A percentile compares a stretch with the other conserved stretches of the same genome.
Conservation (phyloP, 2,329 filamentous ascomycete genomes). For the Penicillium verrucosum region DNA sequence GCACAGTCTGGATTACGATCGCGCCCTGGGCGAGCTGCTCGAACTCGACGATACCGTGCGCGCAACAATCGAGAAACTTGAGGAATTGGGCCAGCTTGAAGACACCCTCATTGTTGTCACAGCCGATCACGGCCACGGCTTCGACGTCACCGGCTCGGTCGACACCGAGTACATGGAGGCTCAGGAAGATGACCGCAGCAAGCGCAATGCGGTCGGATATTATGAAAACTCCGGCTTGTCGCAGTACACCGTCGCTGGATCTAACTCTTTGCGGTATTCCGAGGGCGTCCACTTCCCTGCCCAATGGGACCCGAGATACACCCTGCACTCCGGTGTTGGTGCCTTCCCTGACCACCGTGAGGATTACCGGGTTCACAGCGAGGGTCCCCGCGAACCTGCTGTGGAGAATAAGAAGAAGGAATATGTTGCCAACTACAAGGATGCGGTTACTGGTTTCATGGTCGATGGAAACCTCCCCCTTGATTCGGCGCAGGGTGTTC, state of each 20-base stretch:
- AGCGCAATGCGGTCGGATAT: conserved; percentile 70
- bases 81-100: conserved; percentile 63
- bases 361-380: conserved; percentile 68
- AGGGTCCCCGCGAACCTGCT: conserved; percentile 62
- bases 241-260: conserved; percentile 66
- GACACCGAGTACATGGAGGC: conserved; percentile 73
- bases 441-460: conserved; percentile 64
- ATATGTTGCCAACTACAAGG: conserved; percentile 66
- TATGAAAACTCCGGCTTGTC: conserved; percentile 72
- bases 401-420: conserved; percentile 54
- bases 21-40: conserved; percentile 77
- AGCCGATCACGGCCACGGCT: conserved; percentile 86
- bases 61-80: conserved; percentile 69
- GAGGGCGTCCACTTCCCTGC: conserved; percentile 73
- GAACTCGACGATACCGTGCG: conserved; percentile 81
- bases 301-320: conserved; percentile 83
- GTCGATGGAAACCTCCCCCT: conserved; percentile 72
- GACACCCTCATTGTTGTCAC: conserved; percentile 77
- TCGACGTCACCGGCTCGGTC: conserved; percentile 78
- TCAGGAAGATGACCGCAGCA: conserved; percentile 64
- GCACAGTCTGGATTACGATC: conserved; percentile 81
- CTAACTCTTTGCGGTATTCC: conserved; percentile 60
- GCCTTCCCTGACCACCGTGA: conserved; percentile 74
- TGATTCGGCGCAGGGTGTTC: conserved; percentile 64
- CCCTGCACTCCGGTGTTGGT: conserved; percentile 68